Evolutionary conservation across 768 basidiomycete genomes (phyloP).

Genomic region (Erythrobasidium yunnanense): DNA sequence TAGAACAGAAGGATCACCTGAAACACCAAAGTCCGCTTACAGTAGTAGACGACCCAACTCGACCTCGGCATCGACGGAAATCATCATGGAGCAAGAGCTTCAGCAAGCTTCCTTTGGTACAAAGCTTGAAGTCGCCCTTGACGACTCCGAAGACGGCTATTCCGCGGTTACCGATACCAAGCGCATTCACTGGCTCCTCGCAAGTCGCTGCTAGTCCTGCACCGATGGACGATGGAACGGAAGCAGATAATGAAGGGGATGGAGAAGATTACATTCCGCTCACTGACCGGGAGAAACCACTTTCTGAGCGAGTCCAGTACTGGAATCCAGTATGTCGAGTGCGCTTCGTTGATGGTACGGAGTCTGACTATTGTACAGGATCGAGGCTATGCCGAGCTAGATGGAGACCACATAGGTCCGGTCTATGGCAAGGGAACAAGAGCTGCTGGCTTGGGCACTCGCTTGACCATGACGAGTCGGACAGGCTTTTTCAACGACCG

Average conservation of each 20-base stretch:
- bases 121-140: constrained; percentile 28
- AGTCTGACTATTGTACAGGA: constrained; percentile 1
- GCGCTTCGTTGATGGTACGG: neutral
- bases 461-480: constrained; percentile 36
- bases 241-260: constrained; percentile 47
- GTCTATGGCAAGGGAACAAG: neutral
- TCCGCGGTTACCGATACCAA: constrained; percentile 37
- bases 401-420: neutral
- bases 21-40: constrained; percentile 79
- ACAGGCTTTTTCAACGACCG: constrained; percentile 39
- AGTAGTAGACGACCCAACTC: constrained; percentile 61
- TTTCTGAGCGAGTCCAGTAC: constrained; percentile 60
- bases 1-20: constrained; percentile 72
- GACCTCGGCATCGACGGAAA: constrained; percentile 35
- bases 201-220: neutral
- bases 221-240: constrained; percentile 39
- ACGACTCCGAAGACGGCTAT: constrained; percentile 2
- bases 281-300: constrained; percentile 62
- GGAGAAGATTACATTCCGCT: constrained; percentile 39
- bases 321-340: constrained; percentile 21
- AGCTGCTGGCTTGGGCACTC: neutral
- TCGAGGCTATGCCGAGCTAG: constrained; percentile 21
- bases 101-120: constrained; percentile 37
- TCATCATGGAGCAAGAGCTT: constrained; percentile 47
- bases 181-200: constrained; percentile 37